Base-by-base conservation (phyloP, 768 basidiomycete genomes). In the Coprinopsis sp. region DNA sequence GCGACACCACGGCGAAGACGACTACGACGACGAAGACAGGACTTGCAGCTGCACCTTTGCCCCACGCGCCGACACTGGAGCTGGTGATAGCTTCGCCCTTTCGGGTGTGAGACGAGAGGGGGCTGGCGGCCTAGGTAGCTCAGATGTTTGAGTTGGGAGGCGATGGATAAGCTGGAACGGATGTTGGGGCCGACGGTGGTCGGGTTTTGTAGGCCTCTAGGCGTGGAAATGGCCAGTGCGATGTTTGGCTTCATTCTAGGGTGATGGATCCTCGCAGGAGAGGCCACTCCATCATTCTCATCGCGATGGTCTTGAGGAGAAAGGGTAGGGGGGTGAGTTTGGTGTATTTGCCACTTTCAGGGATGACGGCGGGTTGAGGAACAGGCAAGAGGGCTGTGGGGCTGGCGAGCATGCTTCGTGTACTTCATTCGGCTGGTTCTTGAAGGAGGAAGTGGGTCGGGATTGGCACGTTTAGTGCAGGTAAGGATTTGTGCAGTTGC, bases 1-100 rank as follows among this genome's bases (percentile, higher is more conserved):
- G 87, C 2, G 87, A 90, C 1, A 88, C 88, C 47, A 92, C 91
- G 10, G 87, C 89, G 0, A 92, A 78, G 0, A 90, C 91, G 0
- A 88, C 88, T 0, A 88, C 89, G 0, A 82, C 84, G 0, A 91
- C 81, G 2, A 92, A 71, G 37, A 92, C 78, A 0, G 91, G 91
- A 12, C 73, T 70, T 6, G 90, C 88, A 49, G 68, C 73, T 45
- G 82, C 80, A 0, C 85, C 88, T 8, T 68, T 71, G 0, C 86
- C 91, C n/a, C 89, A 71, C 8, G 81, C 84, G 16, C 91, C 91
- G 6, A 94, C 74, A 55, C 92, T 94, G 34, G 81, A 84, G 22
- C 93, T 79, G 6, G 81, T 88, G 38, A 92, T 62, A 7, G 91
- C 91, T 2, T 85, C 88, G 0, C 88, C 89, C 1, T 78, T 3